These are phyloP conservation scores for Clonostachys solani DNA, from an alignment of 2,329 filamentous ascomycete species.

Conservation along the genomic window DNA sequence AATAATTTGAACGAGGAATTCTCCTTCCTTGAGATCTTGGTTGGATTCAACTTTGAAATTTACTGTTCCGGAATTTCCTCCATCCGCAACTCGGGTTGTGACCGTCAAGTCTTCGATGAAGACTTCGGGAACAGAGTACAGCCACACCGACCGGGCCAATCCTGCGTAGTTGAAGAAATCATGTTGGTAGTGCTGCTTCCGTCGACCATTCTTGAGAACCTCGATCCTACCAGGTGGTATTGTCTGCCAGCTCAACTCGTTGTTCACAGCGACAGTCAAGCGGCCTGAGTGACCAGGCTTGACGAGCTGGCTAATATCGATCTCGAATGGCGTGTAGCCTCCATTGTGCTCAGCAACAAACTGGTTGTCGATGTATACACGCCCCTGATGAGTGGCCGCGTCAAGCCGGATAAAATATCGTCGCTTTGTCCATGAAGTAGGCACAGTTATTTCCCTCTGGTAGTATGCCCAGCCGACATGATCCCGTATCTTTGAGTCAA, in stretches of 20 bases:
- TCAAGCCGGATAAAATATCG: constrained; percentile 44
- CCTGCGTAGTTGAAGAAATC: constrained; percentile 23
- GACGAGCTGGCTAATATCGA: constrained; percentile 41
- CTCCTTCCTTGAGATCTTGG: too few species aligned
- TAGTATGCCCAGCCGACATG: constrained; percentile 24
- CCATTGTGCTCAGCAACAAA: constrained; percentile 44
- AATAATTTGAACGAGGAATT: too few species aligned
- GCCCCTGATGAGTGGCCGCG: constrained; percentile 51
- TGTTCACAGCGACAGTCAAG: constrained; percentile 21
- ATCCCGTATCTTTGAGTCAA: constrained; percentile 12
- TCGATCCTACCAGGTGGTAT: constrained; percentile 14
- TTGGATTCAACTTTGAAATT: constrained; percentile 6
- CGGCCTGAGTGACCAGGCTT: constrained; percentile 13
- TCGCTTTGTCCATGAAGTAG: constrained; percentile 1
- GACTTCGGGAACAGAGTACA: constrained; percentile 13
- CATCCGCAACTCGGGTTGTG: background rate
- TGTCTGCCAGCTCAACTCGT: constrained; percentile 18
- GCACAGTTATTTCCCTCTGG: constrained; percentile 15
- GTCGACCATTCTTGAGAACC: background rate
- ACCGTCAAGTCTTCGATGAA: constrained; percentile 15
- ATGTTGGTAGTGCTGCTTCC: constrained; percentile 16
- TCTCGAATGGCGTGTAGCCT: constrained; percentile 43
- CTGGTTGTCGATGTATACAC: constrained; percentile 41
- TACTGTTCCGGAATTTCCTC: constrained; percentile 8
- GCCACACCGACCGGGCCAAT: constrained; percentile 17